Base-by-base conservation (phyloP, 2,329 filamentous ascomycete genomes). In the Hypomyces perniciosus region DNA sequence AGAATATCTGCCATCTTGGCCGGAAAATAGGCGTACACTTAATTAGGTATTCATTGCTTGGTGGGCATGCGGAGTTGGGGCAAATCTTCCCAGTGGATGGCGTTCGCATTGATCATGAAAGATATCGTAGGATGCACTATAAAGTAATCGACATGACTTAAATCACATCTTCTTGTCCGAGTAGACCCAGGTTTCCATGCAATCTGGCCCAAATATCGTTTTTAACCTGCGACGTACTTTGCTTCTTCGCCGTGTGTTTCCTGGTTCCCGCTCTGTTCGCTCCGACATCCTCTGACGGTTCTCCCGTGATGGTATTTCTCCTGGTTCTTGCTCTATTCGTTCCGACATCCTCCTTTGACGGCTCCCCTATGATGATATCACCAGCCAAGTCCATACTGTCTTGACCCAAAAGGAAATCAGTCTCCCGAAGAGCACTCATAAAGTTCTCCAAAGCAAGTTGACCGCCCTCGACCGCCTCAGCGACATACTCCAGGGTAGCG, bases 1-100 rank as follows among this genome's bases (percentile, higher is more conserved):
- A 84, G 88, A 62, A 86, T 96, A 72, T 88, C 88, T 0, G 81
- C 80, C 30, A 83, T 93, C 52, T 65, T 95, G 65, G 76, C 74
- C 39, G 74, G 74, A 39, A 68, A 67, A 57, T 71, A 51, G 44
- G 20, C 20, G 20, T 20, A 20, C 20, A 20, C 33, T 35, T 45
- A 8, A 27, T 12, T 37, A 20, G 20, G 20, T 12, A 9, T 27
- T 27, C 20, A 34, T 30, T 8, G 12, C 5, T 39, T 31, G 8
- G 26, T 28, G 20, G 13, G 37, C 26, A 31, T 34, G 8, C 31
- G 42, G 52, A 53, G 51, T 47, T 50, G 43, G 47, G 41, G 54
- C 43, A 53, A 51, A 53, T 57, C 37, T 53, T 52, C 46, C 38
- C 54, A 39, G 47, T 48, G 45, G 28, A 42, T 38, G 46, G 51